A percentile compares a stretch with the other conserved stretches of the same genome.
These are phyloP conservation scores for Nitzschia inconspicua DNA, from an alignment of 108 stramenopile genomes.

Conservation along the genomic window DNA sequence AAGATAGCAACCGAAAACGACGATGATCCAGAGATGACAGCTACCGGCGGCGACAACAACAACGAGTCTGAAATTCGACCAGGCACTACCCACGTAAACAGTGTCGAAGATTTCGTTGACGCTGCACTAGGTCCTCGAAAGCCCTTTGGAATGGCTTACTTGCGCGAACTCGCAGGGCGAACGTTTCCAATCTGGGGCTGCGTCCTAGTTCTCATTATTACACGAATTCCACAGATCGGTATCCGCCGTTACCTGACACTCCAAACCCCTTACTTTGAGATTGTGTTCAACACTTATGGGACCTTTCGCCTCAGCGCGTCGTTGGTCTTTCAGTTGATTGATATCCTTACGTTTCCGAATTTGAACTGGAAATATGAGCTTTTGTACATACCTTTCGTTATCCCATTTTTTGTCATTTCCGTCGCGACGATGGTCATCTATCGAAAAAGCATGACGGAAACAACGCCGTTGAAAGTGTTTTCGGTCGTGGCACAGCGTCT, in stretches of 20 bases:
- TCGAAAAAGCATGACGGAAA: slow-evolving; percentile 30
- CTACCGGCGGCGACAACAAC: slow-evolving; percentile 1
- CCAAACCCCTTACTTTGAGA: slow-evolving; percentile 40
- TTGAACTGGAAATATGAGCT: slow-evolving; percentile 67
- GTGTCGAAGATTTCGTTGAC: slow-evolving; percentile 17
- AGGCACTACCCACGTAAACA: not conserved
- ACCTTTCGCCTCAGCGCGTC: slow-evolving; percentile 47
- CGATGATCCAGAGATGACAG: not conserved
- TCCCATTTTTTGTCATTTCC: slow-evolving; percentile 59
- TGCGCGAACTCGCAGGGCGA: slow-evolving; percentile 35
- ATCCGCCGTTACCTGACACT: slow-evolving; percentile 35
- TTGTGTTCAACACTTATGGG: slow-evolving; percentile 54
- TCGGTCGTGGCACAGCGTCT: slow-evolving; percentile 30
- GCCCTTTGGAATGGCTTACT: slow-evolving; percentile 34
- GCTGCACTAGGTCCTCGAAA: slow-evolving; percentile 51
- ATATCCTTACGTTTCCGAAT: slow-evolving; percentile 55
- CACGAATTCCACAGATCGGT: slow-evolving; percentile 45
- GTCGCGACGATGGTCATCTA: slow-evolving; percentile 44
- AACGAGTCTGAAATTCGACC: not conserved
- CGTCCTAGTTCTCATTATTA: slow-evolving; percentile 47
- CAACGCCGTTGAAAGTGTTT: slow-evolving; percentile 27
- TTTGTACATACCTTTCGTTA: slow-evolving; percentile 59
- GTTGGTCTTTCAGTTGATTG: slow-evolving; percentile 49
- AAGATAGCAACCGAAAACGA: not conserved
- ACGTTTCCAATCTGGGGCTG: slow-evolving; percentile 55